Percentiles rank a stretch among this genome's conserved stretches.
Conservation (phyloP, 2,329 filamentous ascomycete species). For the Arthrobotrys sphaeroides region DNA sequence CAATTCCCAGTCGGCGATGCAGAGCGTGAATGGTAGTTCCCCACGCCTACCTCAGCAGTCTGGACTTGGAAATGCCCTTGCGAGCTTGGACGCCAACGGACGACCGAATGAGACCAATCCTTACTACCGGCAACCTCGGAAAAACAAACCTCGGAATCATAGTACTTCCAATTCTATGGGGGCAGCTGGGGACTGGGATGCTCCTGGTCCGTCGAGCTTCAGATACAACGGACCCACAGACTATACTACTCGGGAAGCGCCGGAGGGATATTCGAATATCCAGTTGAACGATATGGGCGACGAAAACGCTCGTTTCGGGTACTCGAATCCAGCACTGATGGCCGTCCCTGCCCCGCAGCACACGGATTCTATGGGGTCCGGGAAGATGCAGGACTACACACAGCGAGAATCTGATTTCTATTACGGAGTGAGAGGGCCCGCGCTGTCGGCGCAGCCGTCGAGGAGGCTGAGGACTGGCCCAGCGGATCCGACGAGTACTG, state of each 20-base stretch:
- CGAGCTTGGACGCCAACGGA: conserved; percentile 58
- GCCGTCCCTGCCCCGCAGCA: conserved; percentile 55
- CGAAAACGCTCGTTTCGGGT: conserved; percentile 63
- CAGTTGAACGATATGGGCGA: conserved; percentile 56
- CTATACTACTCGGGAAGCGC: conserved; percentile 60
- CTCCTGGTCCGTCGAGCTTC: conserved; percentile 68
- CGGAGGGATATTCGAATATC: conserved; percentile 27
- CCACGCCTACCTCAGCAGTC: conserved; percentile 75
- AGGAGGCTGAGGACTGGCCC: conserved; percentile 91
- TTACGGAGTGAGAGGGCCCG: conserved; percentile 86
- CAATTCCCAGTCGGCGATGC: conserved; percentile 72
- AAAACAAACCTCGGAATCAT: conserved; percentile 17
- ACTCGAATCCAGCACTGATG: conserved; percentile 66
- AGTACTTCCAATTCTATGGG: conserved; percentile 14
- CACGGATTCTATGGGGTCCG: conserved; percentile 59
- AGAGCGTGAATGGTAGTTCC: conserved; percentile 74
- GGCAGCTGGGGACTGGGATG: conserved; percentile 67
- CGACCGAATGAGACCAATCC: conserved; percentile 71
- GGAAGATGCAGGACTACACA: conserved; percentile 81
- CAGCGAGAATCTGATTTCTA: conserved; percentile 97
- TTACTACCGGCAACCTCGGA: conserved; percentile 73
- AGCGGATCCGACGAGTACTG: conserved; percentile 89
- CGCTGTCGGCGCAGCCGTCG: conserved; percentile 80
- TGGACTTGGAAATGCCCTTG: conserved; percentile 63
- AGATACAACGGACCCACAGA: conserved; percentile 65